Evolutionary conservation across 257 asterid species (phyloP), one percentile per base, ranked within the genome.

Genomic region (Rauvolfia tetraphylla): DNA sequence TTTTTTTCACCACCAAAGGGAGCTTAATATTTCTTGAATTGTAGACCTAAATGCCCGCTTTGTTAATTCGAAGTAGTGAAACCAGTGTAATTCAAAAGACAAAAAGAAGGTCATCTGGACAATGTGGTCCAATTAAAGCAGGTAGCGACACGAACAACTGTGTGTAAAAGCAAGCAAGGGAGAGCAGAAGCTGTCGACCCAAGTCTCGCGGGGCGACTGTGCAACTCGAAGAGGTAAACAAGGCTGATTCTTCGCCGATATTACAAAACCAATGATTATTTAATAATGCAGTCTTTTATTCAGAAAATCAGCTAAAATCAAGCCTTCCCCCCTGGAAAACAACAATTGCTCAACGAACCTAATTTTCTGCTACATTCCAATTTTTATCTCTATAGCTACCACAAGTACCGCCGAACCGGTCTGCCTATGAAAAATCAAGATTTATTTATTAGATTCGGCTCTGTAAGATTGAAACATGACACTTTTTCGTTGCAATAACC

Each of bases 201-300:
- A 87, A 81, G 81, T 87, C 84, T 84, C 80, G 88, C 90, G 93
- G 92, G 90, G 9, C n/a, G 44, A 15, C 29, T 78, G 82, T 63
- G 82, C 84, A 85, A 86, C 85, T 87, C 91, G 96, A 91, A 79
- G 96, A 88, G 98, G 73, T 86, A 90, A 89, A 92, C 87, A 86
- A 84, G 96, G 89, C 96, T 85, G 90, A 90, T 84, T 92, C 88
- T 82, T 84, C 93, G 97, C 93, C 80, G 96, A 82, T 83, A 73
- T 81, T 73, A 84, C 83, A 80, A 88, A 77, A 83, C 82, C 92
- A 79, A 87, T 88, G 86, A 29, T 39, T 4, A 67, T 44, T 51
- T 62, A 38, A 42, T 76, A 68, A 54, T 33, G 20, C 76, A 27
- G 38, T 63, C 22, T 46, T 71, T 76, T 58, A 71, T 85, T 76